phyloP scores from a whole-genome alignment of 495 filamentous ascomycete species.

The Penicilliopsis zonata region DNA sequence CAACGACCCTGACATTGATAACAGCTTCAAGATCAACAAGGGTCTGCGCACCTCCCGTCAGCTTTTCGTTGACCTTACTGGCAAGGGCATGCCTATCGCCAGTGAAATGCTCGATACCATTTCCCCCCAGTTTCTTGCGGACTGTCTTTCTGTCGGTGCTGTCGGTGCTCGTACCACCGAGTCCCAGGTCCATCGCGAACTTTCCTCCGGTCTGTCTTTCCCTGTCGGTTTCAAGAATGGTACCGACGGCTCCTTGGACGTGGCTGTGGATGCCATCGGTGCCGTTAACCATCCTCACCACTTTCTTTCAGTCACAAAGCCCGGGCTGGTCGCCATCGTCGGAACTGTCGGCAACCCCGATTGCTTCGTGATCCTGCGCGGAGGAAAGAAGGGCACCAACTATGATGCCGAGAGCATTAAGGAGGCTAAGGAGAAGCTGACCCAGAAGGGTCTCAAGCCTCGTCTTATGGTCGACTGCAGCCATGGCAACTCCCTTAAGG shows the following conservation, averaged over 20 bases:
- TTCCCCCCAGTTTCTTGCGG: slow-evolving; percentile 95
- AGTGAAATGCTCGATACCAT: slow-evolving; percentile 99
- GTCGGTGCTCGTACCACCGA: slow-evolving; percentile 95
- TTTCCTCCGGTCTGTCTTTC: slow-evolving; percentile 90
- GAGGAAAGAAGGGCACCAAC: slow-evolving; percentile 88
- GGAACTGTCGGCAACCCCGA: slow-evolving; percentile 95
- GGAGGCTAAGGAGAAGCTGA: slow-evolving; percentile 58
- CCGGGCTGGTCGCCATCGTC: slow-evolving; percentile 90
- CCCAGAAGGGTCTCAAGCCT: slow-evolving; percentile 50
- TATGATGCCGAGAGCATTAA: slow-evolving; percentile 78
- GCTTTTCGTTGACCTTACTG: slow-evolving; percentile 88
- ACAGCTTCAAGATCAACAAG: slow-evolving; percentile 98
- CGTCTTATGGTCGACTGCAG: slow-evolving; percentile 97
- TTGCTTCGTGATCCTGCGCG: slow-evolving; percentile 93
- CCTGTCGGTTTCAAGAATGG: slow-evolving; percentile 99
- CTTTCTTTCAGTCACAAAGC: slow-evolving; percentile 97
- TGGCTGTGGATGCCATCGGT: slow-evolving; percentile 94
- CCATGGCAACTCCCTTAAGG: slow-evolving; percentile 91
- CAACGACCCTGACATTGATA: slow-evolving; percentile 98
- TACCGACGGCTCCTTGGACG: slow-evolving; percentile 80
- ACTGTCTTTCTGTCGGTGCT: slow-evolving; percentile 82
- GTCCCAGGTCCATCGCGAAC: slow-evolving; percentile 85
- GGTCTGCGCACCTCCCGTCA: slow-evolving; percentile 78
- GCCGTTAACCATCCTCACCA: slow-evolving; percentile 89
- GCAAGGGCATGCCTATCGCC: slow-evolving; percentile 94